A percentile compares a stretch with the other conserved stretches of the same genome.
These are phyloP conservation scores for Dryadomyces quercus-mongolicae DNA, from an alignment of 2,329 filamentous ascomycete species.

Conservation along the genomic window DNA sequence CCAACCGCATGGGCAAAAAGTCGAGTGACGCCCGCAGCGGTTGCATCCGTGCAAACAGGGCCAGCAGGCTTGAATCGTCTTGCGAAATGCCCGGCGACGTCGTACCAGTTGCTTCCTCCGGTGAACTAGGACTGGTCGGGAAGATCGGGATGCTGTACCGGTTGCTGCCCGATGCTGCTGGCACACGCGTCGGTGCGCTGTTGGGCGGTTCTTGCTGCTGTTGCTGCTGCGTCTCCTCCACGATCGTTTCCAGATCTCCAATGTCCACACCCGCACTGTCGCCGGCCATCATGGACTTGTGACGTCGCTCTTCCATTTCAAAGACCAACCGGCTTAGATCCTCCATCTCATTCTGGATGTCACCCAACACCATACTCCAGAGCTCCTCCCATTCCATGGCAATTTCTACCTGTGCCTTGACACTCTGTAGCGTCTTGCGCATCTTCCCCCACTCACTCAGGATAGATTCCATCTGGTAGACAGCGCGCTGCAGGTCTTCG, in stretches of 20 bases:
- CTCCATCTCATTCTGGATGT: conserved; percentile 73
- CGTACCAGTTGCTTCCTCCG: conserved; percentile 20
- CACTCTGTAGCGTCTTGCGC: conserved; percentile 59
- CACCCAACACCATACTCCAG: conserved; percentile 85
- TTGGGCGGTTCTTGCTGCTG: neutral
- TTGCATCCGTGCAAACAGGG: conserved; percentile 90
- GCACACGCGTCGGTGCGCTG: conserved; percentile 29
- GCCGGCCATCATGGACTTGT: conserved; percentile 59
- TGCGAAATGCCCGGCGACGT: conserved; percentile 43
- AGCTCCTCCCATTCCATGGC: conserved; percentile 99
- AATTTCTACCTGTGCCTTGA: conserved; percentile 86
- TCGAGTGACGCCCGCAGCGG: conserved; percentile 85
- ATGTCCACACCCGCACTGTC: conserved; percentile 63
- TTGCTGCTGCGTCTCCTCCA: conserved; percentile 64
- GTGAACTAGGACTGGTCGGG: conserved; percentile 48
- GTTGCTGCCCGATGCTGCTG: conserved; percentile 35
- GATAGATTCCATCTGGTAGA: conserved; percentile 82
- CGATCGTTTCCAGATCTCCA: conserved; percentile 82
- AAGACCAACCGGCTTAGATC: conserved; percentile 62
- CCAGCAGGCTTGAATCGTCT: conserved; percentile 80
- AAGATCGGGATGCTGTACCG: conserved; percentile 59
- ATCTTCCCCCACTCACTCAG: conserved; percentile 76
- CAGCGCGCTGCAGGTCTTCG: conserved; percentile 61
- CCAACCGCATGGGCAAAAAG: conserved; percentile 88
- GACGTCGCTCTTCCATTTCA: conserved; percentile 93